Conservation (phyloP, 495 filamentous ascomycete genomes). For the Aspergillus wentii region DNA sequence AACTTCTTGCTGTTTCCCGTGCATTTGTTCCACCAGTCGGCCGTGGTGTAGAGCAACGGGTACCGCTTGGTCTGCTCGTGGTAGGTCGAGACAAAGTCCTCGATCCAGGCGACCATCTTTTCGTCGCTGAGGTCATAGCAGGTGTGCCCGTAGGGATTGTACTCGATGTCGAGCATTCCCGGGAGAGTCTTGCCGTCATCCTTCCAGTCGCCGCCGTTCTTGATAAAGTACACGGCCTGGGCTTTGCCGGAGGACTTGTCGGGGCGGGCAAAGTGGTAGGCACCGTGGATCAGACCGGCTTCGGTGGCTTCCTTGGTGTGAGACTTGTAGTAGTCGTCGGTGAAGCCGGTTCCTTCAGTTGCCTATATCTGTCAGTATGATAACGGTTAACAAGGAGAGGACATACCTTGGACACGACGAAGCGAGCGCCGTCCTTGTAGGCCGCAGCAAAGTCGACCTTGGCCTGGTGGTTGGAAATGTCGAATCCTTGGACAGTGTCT, state of each 20-base stretch:
- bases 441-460: conserved; percentile 53
- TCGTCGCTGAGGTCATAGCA: conserved; percentile 45
- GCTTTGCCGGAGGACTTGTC: conserved; percentile 33
- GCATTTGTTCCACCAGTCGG: conserved; percentile 54
- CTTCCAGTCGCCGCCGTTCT: conserved; percentile 56
- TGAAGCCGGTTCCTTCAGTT: conserved; percentile 51
- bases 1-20: conserved; percentile 49
- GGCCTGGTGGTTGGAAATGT: conserved; percentile 58
- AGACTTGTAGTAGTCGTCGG: conserved; percentile 41
- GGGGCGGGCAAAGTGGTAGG: conserved; percentile 57
- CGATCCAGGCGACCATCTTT: conserved; percentile 52
- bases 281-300: conserved; percentile 52
- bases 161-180: conserved; percentile 60
- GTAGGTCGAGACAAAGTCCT: conserved; percentile 50
- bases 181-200: conserved; percentile 55
- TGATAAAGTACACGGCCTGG: conserved; percentile 52
- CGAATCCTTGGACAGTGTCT: conserved; percentile 54
- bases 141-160: conserved; percentile 24
- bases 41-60: conserved; percentile 52
- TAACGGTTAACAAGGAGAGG: background rate
- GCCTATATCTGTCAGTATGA: conserved; percentile 27
- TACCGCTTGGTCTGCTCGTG: conserved; percentile 40
- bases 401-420: conserved; percentile 63
- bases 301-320: conserved; percentile 52
- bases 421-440: conserved; percentile 54